Evolutionary conservation across 1,139 yeast species (phyloP), one percentile per base, ranked within the genome.

Genomic region (Candida albicans): DNA sequence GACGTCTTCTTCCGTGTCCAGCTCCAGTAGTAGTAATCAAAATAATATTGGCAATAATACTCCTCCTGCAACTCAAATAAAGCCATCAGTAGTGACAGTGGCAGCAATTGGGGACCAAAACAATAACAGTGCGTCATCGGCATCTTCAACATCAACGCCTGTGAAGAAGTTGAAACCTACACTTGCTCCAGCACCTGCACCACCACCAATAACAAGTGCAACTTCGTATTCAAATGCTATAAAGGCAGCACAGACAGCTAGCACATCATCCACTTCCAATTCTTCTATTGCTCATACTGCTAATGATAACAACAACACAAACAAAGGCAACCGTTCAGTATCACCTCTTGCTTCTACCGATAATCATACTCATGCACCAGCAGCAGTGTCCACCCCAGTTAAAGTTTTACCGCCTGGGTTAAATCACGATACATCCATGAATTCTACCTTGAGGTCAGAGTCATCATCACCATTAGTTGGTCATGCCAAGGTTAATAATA

Each of bases 381-480:
- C 49, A 18, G 22, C 22, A 18, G 22, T 18, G 22, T 18, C 22
- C 22, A 18, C 22, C 8, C 52, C 55, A 13, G 42, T 46, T 24
- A 51, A 48, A 35, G 52, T 52, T 9, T 55, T 55, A 24, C 67
- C 65, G 12, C 66, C 65, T 15, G 65, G 65, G 5, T 54, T 62
- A 40, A 53, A 51, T 33, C 53, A 51, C 10, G 41, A 48, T 14
- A 41, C 51, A 24, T 43, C 47, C 3, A 40, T 52, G n/a, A 22
- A 35, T 11, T 28, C 37, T 50, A 55, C 35, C 8, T 57, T 58
- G 15, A 62, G 75, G 33, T 82, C 83, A 1, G 74, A 49, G 55
- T 28, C 51, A 2, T 47, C 55, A 9, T 58, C 64, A 12, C 64
- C 67, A 9, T 46, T 51, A n/a, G 40, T 50, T n/a, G 39, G 38